Conservation (phyloP, 2,329 filamentous ascomycete species). For the Colletotrichum chlorophyti region DNA sequence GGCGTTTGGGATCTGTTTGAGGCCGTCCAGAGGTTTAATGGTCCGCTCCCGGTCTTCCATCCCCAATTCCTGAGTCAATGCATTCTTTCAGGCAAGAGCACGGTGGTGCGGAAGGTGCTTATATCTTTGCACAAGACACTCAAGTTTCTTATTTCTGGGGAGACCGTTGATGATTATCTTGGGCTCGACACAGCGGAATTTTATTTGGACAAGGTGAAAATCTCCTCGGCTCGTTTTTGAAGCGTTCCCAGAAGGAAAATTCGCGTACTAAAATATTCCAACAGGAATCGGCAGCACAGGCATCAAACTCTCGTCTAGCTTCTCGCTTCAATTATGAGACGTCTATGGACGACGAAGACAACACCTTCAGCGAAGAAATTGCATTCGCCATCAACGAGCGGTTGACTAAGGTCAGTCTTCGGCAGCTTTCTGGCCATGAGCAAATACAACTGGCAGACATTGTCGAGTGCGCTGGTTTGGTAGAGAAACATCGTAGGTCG, state of each 20-base stretch:
- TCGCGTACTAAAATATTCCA: not conserved
- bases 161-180: conserved; percentile 79
- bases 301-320: conserved; percentile 38
- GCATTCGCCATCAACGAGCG: conserved; percentile 77
- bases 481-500: conserved; percentile 85
- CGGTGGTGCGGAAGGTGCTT: conserved; percentile 75
- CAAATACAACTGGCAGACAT: conserved; percentile 87
- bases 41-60: conserved; percentile 88
- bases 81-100: conserved; percentile 79
- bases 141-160: conserved; percentile 84
- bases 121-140: conserved; percentile 76
- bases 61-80: conserved; percentile 90
- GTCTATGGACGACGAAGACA: conserved; percentile 59
- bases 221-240: no score
- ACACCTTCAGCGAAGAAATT: conserved; percentile 73
- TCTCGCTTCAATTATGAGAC: conserved; percentile 44
- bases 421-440: conserved; percentile 82
- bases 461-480: conserved; percentile 81
- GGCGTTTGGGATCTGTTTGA: conserved; percentile 77
- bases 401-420: conserved; percentile 75
- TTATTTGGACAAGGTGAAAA: conserved; percentile 48
- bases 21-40: conserved; percentile 83
- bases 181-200: conserved; percentile 69
- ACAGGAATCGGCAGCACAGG: not conserved
- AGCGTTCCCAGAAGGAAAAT: not conserved